phyloP scores from a whole-genome alignment of 2,329 filamentous ascomycete genomes.

The Calycina herbarum region DNA sequence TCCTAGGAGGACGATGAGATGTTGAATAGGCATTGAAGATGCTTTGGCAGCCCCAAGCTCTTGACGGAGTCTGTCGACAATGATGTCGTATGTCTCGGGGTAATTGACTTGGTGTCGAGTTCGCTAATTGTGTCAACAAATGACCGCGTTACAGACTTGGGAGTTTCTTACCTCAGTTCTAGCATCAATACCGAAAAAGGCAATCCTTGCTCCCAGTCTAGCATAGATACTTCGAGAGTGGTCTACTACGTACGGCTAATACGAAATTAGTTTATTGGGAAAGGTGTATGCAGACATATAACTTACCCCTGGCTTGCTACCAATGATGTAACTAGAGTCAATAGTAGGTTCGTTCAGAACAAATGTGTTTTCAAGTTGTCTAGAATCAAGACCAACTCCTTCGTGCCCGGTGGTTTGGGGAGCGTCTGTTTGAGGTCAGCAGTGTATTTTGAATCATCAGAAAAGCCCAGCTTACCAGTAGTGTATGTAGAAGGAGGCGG shows the following conservation, averaged over 20 bases:
- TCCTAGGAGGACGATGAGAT: conserved; percentile 83
- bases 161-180: conserved; percentile 65
- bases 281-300: neutral
- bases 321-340: conserved; percentile 67
- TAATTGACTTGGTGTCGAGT: conserved; percentile 95
- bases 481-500: conserved; percentile 86
- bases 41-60: conserved; percentile 80
- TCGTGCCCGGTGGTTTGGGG: conserved; percentile 61
- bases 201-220: conserved; percentile 77
- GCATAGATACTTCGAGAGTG: conserved; percentile 85
- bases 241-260: conserved; percentile 79
- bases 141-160: neutral
- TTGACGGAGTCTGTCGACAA: conserved; percentile 83
- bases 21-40: conserved; percentile 78
- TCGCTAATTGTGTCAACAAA: conserved; percentile 45
- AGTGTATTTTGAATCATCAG: neutral
- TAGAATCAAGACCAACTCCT: conserved; percentile 60
- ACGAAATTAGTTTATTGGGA: conserved; percentile 11
- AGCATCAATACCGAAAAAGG: conserved; percentile 87
- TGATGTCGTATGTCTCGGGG: conserved; percentile 80
- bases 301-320: conserved; percentile 55
- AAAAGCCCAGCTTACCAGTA: conserved; percentile 53
- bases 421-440: conserved; percentile 37
- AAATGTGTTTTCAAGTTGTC: conserved; percentile 72
- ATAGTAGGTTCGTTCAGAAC: conserved; percentile 61